phyloP scores from a whole-genome alignment of 495 filamentous ascomycete genomes.

The Neurospora tetrasperma region DNA sequence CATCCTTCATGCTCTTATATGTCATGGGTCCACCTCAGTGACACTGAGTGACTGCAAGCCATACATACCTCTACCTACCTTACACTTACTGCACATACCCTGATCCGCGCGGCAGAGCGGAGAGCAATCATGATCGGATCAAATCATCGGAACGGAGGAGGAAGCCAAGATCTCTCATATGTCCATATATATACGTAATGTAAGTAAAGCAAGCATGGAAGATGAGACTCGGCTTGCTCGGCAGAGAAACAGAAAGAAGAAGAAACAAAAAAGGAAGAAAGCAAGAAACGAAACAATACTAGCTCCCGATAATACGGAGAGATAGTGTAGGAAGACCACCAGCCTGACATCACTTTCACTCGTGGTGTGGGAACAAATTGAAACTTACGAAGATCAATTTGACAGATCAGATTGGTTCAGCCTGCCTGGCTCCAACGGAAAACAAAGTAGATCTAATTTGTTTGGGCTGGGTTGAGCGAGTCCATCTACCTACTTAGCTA shows the following conservation, averaged over 20 bases:
- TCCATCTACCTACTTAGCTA: background rate
- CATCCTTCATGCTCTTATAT: background rate
- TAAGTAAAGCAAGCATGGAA: too few species aligned
- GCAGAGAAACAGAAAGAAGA: background rate
- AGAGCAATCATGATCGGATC: too few species aligned
- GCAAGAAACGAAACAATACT: background rate
- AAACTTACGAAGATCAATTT: background rate
- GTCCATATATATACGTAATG: background rate
- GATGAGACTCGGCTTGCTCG: background rate
- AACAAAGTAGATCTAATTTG: background rate
- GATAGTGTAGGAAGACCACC: too few species aligned
- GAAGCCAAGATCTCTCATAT: background rate
- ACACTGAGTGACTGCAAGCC: background rate
- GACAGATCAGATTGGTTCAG: background rate
- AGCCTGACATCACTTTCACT: background rate
- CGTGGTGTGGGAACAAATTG: background rate
- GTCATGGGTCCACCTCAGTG: background rate
- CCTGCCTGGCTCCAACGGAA: background rate
- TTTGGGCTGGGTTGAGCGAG: background rate
- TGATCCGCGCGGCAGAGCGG: background rate
- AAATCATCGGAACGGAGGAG: background rate
- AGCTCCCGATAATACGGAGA: too few species aligned
- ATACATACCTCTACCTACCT: background rate
- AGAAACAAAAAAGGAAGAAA: background rate
- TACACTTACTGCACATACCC: background rate